Evolutionary conservation across 495 filamentous ascomycete species (phyloP).

Genomic region (Neurospora sp.): DNA sequence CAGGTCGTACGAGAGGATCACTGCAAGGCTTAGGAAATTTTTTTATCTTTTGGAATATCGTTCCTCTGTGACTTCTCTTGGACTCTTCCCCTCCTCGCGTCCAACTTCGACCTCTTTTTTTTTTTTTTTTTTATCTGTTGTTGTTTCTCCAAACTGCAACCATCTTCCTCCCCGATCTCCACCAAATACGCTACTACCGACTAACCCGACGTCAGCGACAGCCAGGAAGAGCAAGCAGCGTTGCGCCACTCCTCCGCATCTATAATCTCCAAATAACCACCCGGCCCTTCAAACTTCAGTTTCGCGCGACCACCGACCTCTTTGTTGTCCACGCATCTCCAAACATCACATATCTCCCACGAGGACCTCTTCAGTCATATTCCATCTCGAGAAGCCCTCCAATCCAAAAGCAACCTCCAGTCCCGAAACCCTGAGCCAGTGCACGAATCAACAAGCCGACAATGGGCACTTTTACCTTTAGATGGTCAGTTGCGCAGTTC

Average conservation of each 20-base stretch:
- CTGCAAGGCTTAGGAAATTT: background rate
- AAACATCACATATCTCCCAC: background rate
- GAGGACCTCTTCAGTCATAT: background rate
- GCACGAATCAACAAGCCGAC: background rate
- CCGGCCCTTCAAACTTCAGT: background rate
- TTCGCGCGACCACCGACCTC: background rate
- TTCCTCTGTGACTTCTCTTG: background rate
- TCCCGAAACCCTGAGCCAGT: background rate
- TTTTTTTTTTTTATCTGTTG: background rate
- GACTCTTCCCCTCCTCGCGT: background rate
- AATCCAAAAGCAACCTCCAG: background rate
- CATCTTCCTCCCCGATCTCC: background rate
- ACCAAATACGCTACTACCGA: background rate
- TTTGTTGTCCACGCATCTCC: background rate
- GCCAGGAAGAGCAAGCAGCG: background rate
- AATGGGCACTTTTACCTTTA: constrained; percentile 45
- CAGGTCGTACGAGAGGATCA: background rate
- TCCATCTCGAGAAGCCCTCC: background rate
- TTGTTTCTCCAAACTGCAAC: background rate
- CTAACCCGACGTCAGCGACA: background rate
- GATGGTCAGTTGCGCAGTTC: constrained; percentile 34
- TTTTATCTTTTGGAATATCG: background rate
- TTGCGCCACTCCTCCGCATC: background rate
- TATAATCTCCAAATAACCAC: background rate
- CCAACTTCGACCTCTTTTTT: background rate